These are phyloP conservation scores for Fusarium sp. DNA, from an alignment of 2,329 filamentous ascomycete species.

Conservation along the genomic window DNA sequence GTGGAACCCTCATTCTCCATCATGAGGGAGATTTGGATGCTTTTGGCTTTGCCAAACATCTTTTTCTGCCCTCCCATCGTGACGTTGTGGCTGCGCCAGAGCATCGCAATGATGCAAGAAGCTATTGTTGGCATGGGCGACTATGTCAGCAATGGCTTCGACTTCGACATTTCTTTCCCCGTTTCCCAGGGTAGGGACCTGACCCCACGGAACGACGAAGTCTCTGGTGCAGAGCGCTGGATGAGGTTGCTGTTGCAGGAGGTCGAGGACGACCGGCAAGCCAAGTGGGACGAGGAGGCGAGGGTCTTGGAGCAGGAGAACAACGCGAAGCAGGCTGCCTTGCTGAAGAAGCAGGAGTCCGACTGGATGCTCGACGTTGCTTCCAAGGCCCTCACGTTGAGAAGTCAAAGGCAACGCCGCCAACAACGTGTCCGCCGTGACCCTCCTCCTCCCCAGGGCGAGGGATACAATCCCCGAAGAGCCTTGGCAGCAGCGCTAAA, in stretches of 20 bases:
- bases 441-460: not conserved
- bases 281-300: conserved; percentile 4
- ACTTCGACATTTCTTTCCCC: conserved; percentile 9
- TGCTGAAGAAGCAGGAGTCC: conserved; percentile 4
- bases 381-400: not conserved
- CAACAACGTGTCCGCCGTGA: not conserved
- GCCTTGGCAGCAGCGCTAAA: not conserved
- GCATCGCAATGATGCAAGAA: conserved; percentile 1
- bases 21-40: conserved; percentile 6
- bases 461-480: not conserved
- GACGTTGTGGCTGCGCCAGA: conserved; percentile 5
- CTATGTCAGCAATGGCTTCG: conserved; percentile 8
- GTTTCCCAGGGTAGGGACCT: not conserved
- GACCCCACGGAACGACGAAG: not conserved
- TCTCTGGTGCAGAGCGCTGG: conserved; percentile 21
- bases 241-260: conserved; percentile 18
- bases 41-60: conserved; percentile 11
- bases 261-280: not conserved
- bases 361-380: not conserved
- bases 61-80: conserved; percentile 7
- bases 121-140: conserved; percentile 8
- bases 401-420: not conserved
- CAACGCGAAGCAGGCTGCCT: not conserved
- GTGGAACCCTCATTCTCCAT: not conserved
- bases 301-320: conserved; percentile 1